Percentiles rank a stretch among this genome's conserved stretches.
Evolutionary conservation across 176 grass and related monocot genomes (phyloP).

Genomic region (Stipa capillata): DNA sequence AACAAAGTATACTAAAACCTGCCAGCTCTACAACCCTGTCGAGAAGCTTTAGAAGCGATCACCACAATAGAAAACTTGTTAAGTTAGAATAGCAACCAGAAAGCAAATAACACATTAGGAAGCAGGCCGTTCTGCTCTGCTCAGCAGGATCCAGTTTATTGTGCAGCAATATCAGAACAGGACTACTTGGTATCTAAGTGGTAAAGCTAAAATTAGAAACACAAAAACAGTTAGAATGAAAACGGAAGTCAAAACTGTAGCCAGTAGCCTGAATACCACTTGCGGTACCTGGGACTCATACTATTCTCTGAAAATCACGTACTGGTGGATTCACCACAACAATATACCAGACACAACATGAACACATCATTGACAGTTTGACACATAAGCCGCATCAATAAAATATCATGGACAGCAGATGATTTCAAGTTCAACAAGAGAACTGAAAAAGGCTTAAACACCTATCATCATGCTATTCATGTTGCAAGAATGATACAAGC

Average conservation of each 20-base stretch:
- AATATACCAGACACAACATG: not conserved
- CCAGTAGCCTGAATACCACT: not conserved
- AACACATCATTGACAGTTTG: not conserved
- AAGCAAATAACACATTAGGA: not conserved
- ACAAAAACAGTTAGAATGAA: not conserved
- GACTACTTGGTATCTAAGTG: not conserved
- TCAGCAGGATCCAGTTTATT: not conserved
- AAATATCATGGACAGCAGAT: not conserved
- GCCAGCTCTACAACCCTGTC: slow-evolving; percentile 3
- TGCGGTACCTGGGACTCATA: not conserved
- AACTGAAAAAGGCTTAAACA: slow-evolving; percentile 22
- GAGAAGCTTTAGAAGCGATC: not conserved
- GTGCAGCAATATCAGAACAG: no score
- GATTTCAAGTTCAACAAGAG: not conserved
- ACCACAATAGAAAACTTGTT: slow-evolving; percentile 7
- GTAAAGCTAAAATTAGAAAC: slow-evolving; percentile 5
- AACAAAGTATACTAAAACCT: not conserved
- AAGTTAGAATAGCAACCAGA: not conserved
- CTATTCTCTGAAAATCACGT: not conserved
- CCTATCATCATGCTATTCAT: slow-evolving; percentile 46
- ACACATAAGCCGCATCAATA: not conserved
- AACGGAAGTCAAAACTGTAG: not conserved
- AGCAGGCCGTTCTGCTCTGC: not conserved
- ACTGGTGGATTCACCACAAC: not conserved
- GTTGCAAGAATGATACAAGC: slow-evolving; percentile 53